A percentile compares a stretch with the other conserved stretches of the same genome.
phyloP scores from a whole-genome alignment of 192 early-diverging fungal species.

The Coemansia sp. region DNA sequence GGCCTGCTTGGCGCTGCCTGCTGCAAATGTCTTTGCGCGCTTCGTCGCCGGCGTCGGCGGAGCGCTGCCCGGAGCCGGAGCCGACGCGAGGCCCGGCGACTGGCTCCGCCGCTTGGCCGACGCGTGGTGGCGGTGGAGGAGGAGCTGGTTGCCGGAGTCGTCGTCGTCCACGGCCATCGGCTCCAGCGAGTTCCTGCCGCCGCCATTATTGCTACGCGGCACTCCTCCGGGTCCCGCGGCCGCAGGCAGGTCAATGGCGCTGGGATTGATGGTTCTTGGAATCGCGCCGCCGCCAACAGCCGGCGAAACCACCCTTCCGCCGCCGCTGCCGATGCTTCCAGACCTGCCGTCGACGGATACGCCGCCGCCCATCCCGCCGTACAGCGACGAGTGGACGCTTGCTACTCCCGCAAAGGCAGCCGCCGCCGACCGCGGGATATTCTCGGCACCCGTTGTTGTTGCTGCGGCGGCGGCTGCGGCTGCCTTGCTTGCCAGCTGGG shows the following conservation, averaged over 20 bases:
- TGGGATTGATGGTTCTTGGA: slow-evolving; percentile 50
- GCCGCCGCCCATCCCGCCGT: slow-evolving; percentile 12
- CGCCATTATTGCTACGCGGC: background rate
- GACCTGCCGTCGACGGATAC: background rate
- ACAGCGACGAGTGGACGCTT: slow-evolving; percentile 16
- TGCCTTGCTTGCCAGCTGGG: slow-evolving; percentile 44
- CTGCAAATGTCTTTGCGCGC: background rate
- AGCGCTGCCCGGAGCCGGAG: background rate
- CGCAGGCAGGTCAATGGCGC: slow-evolving; percentile 41
- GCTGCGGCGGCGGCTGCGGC: slow-evolving; percentile 11
- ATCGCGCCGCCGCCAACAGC: slow-evolving; percentile 2
- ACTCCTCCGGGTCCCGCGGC: background rate
- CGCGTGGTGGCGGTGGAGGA: background rate
- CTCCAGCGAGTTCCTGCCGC: background rate
- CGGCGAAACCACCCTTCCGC: background rate
- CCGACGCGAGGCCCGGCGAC: slow-evolving; percentile 11
- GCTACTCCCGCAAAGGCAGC: slow-evolving; percentile 14
- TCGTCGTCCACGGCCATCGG: slow-evolving; percentile 10
- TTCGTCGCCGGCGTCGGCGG: background rate
- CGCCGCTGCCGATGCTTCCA: background rate
- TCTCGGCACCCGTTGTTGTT: background rate
- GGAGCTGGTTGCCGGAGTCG: background rate
- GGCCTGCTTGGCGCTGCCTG: background rate
- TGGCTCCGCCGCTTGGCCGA: slow-evolving; percentile 13
- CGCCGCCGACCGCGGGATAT: slow-evolving; percentile 18